These are phyloP conservation scores for Kazachstania martiniae DNA, from an alignment of 805 yeast species.

Conservation along the genomic window DNA sequence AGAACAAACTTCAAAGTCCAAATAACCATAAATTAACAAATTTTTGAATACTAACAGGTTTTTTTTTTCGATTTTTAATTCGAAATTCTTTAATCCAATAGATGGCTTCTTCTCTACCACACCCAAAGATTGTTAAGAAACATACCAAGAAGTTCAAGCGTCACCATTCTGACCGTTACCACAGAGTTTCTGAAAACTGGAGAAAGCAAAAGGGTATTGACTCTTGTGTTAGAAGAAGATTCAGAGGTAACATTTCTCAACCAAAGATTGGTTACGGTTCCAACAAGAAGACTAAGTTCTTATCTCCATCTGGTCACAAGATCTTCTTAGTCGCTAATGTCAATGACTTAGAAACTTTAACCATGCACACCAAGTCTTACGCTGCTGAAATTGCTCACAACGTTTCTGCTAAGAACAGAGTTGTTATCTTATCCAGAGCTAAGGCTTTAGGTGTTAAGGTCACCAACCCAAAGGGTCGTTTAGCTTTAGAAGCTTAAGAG, in stretches of 20 bases:
- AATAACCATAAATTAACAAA: too few species aligned
- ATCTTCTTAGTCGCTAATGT: slow-evolving; percentile 86
- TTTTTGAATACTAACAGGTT: too few species aligned
- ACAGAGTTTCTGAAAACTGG: slow-evolving; percentile 98
- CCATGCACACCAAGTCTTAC: slow-evolving; percentile 95
- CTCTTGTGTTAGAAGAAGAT: slow-evolving; percentile 98
- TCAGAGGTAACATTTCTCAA: slow-evolving; percentile 98
- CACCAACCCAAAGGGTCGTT: slow-evolving; percentile 98
- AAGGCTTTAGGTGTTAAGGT: slow-evolving; percentile 97
- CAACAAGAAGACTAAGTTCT: slow-evolving; percentile 95
- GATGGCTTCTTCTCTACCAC: slow-evolving; percentile 97
- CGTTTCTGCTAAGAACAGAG: slow-evolving; percentile 97
- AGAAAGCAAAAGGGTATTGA: slow-evolving; percentile 99
- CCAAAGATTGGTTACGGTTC: slow-evolving; percentile 99
- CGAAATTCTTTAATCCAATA: too few species aligned
- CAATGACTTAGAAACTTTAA: slow-evolving; percentile 86
- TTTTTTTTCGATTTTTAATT: too few species aligned
- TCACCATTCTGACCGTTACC: slow-evolving; percentile 99
- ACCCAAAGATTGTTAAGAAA: slow-evolving; percentile 99
- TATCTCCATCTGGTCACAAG: slow-evolving; percentile 97
- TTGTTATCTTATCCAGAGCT: slow-evolving; percentile 90
- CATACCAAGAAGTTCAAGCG: slow-evolving; percentile 98
- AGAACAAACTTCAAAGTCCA: too few species aligned
- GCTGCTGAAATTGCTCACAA: slow-evolving; percentile 99
- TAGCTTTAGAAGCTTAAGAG: slow-evolving; percentile 93